Evolutionary conservation across 2,329 filamentous ascomycete species (phyloP).

Genomic region (Corinectria fuckeliana): DNA sequence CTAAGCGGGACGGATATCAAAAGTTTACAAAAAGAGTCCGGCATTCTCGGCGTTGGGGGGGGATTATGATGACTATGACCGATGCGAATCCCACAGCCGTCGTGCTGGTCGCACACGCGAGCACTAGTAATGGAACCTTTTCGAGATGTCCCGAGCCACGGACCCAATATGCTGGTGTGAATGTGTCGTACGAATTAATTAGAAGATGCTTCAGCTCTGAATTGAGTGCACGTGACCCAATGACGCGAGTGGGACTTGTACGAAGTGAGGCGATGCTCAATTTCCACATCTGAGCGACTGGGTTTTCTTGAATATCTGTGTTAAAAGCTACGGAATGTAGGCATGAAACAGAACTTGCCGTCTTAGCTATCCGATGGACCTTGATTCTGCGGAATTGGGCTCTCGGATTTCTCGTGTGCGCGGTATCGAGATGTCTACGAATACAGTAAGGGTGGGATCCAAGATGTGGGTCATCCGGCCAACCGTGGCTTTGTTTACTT

Average conservation of each 20-base stretch:
- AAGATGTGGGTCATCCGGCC: not conserved
- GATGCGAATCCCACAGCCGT: conserved; percentile 43
- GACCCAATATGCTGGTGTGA: conserved; percentile 3
- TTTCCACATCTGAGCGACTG: not conserved
- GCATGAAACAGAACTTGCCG: not conserved
- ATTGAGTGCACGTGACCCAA: not conserved
- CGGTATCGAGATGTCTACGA: too few species aligned
- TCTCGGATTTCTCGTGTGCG: not conserved
- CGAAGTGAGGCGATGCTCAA: not conserved
- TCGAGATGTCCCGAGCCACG: conserved; percentile 38
- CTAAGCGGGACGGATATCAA: conserved; percentile 58
- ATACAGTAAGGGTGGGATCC: too few species aligned
- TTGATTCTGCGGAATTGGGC: not conserved
- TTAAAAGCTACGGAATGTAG: not conserved
- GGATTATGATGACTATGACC: conserved; percentile 46
- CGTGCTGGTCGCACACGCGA: conserved; percentile 42
- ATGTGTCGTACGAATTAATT: not conserved
- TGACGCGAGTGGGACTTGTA: not conserved
- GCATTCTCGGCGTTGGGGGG: conserved; percentile 48
- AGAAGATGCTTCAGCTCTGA: not conserved
- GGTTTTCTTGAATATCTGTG: not conserved
- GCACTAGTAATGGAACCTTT: conserved; percentile 45
- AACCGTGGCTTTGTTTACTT: conserved; percentile 18
- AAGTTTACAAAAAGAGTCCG: conserved; percentile 34
- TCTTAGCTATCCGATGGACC: not conserved